Evolutionary conservation across 2,329 filamentous ascomycete species (phyloP), one percentile per base, ranked within the genome.

Genomic region (Stromatinia cepivora): DNA sequence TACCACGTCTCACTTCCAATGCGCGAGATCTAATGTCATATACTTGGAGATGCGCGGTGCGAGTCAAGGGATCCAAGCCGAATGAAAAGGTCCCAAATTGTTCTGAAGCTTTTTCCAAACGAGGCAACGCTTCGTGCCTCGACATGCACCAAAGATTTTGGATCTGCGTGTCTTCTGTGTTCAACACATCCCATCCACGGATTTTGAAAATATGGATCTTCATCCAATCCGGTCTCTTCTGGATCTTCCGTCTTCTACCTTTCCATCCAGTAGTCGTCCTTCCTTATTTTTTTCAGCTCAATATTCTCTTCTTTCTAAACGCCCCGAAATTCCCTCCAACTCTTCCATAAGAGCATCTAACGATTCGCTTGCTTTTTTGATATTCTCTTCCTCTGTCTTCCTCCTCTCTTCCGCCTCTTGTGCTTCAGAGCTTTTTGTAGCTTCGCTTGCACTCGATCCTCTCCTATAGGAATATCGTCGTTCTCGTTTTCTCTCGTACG

Each of bases 311-410:
- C 61, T 64, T 52, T 64, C 48, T 25, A 64, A 52, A 28, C 61
- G 61, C 5, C 34, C 46, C 11, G 46, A 64, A 39, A 64, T 64
- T 28, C 15, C 7, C n/a, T 64, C 61, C 61, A 64, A 42, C 34
- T 64, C 61, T 64, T 42, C 52, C 61, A 64, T 42, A 15, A 64
- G 46, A 52, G 46, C 34, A 52, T 64, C 15, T 13, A 64, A 52
- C 5, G 61, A 64, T 52, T 53, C 61, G 10, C 46, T 52, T 42
- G 61, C 61, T 39, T 17, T 64, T 36, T 15, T 64, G 15, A 31
- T n/a, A 52, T 64, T 42, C 7, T 52, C 31, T 22, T 63, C 59
- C 9, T 63, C 59, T 13, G 25, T 10, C 11, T 39, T 50, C 31
- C 22, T 50, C 8, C 22, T 63, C 4, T 39, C 15, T 52, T 42